A percentile compares a stretch with the other conserved stretches of the same genome.
Evolutionary conservation across 1,284 basidiomycete species (phyloP).

Genomic region (Cutaneotrichosporon dermatis): DNA sequence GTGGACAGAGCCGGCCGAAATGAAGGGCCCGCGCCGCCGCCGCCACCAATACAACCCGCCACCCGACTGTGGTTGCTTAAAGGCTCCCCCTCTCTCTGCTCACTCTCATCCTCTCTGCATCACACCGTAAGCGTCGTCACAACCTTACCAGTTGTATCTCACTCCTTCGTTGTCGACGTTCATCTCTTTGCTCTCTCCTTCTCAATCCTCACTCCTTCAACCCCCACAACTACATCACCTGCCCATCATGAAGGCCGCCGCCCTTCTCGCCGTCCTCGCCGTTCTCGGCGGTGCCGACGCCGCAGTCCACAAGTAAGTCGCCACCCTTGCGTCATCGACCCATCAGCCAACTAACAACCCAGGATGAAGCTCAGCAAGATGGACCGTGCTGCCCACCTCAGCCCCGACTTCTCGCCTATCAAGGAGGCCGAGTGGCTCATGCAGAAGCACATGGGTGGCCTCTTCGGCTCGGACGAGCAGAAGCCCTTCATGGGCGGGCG

Average conservation of each 20-base stretch:
- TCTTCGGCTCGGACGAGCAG: constrained; percentile 49
- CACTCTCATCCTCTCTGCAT: background rate
- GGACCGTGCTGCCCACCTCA: constrained; percentile 51
- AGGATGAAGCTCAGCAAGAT: constrained; percentile 84
- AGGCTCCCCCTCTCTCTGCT: too few species aligned
- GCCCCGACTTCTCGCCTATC: constrained; percentile 53
- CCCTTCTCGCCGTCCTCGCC: constrained; percentile 67
- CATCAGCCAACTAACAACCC: constrained; percentile 17
- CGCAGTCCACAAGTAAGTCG: constrained; percentile 41
- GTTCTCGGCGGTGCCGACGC: constrained; percentile 53
- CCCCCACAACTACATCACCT: background rate
- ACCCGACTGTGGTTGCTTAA: background rate
- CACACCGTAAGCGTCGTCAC: background rate
- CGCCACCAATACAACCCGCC: background rate
- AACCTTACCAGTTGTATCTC: background rate
- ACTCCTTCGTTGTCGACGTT: background rate
- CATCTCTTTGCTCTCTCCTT: constrained; percentile 9
- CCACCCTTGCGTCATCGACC: background rate
- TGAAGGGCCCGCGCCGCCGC: background rate
- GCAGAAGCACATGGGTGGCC: constrained; percentile 66
- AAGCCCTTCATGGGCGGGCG: constrained; percentile 62
- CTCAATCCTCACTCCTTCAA: constrained; percentile 12
- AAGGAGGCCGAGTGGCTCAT: constrained; percentile 76
- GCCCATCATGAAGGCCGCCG: constrained; percentile 59
- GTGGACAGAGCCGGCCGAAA: too few species aligned